Percentiles rank a stretch among this genome's conserved stretches.
These are phyloP conservation scores for Ustulina deusta DNA, from an alignment of 2,329 filamentous ascomycete species.

Conservation along the genomic window DNA sequence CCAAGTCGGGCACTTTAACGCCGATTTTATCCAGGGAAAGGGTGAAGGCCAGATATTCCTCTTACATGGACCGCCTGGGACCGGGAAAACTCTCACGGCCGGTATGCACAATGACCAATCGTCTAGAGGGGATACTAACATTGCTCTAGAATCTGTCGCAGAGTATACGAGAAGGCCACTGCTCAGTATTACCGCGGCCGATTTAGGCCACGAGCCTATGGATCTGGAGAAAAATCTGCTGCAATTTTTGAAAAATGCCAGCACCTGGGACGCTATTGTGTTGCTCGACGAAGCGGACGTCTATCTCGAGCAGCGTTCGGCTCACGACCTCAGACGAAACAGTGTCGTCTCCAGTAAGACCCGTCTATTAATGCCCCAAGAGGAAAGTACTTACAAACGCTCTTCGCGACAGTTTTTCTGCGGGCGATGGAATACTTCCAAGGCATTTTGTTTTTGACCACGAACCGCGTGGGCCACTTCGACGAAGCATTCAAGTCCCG, in stretches of 20 bases:
- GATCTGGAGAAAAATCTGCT: slow-evolving; percentile 31
- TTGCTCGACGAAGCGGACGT: slow-evolving; percentile 28
- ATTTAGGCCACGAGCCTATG: slow-evolving; percentile 26
- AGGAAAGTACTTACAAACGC: slow-evolving; percentile 1
- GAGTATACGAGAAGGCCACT: slow-evolving; percentile 36
- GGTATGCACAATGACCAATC: slow-evolving; percentile 1
- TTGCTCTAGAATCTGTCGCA: slow-evolving; percentile 31
- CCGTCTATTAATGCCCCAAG: neutral
- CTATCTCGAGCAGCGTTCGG: slow-evolving; percentile 14
- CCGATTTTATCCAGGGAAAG: slow-evolving; percentile 39
- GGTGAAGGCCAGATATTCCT: slow-evolving; percentile 38
- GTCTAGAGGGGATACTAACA: neutral
- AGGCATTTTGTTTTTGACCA: slow-evolving; percentile 29
- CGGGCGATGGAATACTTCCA: slow-evolving; percentile 27
- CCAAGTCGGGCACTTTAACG: slow-evolving; percentile 26
- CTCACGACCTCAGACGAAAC: slow-evolving; percentile 18
- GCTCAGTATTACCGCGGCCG: slow-evolving; percentile 31
- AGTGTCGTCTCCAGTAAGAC: slow-evolving; percentile 17
- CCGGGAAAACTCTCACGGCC: slow-evolving; percentile 38
- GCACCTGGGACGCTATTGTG: slow-evolving; percentile 17
- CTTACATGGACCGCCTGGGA: slow-evolving; percentile 36
- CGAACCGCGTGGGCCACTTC: slow-evolving; percentile 21
- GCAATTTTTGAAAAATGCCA: slow-evolving; percentile 9
- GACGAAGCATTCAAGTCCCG: slow-evolving; percentile 27
- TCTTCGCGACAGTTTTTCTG: slow-evolving; percentile 15